Base-by-base conservation (phyloP, 441 rosid genomes). In the Pelargonium citronellum region DNA sequence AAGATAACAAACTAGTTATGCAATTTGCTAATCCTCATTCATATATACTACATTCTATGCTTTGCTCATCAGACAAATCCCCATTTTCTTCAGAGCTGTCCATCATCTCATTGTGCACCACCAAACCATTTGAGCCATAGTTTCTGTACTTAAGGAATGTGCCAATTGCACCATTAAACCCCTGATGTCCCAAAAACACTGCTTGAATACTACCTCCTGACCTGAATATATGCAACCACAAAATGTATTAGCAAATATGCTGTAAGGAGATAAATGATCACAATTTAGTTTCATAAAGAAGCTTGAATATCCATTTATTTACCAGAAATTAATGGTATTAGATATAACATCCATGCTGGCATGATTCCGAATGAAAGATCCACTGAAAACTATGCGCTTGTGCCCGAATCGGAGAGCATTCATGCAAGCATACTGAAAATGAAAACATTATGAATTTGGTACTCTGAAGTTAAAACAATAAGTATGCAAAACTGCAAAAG, bases 301-400 rank as follows among this genome's bases (percentile, higher is more conserved):
- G 7, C 7, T 37, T 37, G 41, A 37, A 37, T 0, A 37, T 37
- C 41, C 41, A 37, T 17, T 8, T 53, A 58, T 70, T 82, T 77
- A 87, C 99, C 99, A 95, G 86, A 87, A 95, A 16, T 89, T 83
- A 73, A 95, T 97, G 55, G 98, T 97, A 70, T 91, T 89, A 58
- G 97, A 86, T 13, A 92, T 91, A 27, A 97, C 91, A 77, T 95
- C 99, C 98, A 95, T 89, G 46, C 96, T 95, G 78, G 89, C 93
- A n/a, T 88, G 98, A 57, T 97, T 92, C 57, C 94, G 84, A 55
- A 92, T 95, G 71, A 95, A 95, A 79, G 91, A 92, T 64, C 99
- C 99, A 20, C 94, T 96, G 69, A 76, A 76, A 60, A 72, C 69
- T 49, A 76, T 76, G 43, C 76, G 55, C 67, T 72, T 76, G 17